A percentile compares a stretch with the other conserved stretches of the same genome.
Conservation (phyloP, 1,284 basidiomycete species). For the Marasmius fiardii region DNA sequence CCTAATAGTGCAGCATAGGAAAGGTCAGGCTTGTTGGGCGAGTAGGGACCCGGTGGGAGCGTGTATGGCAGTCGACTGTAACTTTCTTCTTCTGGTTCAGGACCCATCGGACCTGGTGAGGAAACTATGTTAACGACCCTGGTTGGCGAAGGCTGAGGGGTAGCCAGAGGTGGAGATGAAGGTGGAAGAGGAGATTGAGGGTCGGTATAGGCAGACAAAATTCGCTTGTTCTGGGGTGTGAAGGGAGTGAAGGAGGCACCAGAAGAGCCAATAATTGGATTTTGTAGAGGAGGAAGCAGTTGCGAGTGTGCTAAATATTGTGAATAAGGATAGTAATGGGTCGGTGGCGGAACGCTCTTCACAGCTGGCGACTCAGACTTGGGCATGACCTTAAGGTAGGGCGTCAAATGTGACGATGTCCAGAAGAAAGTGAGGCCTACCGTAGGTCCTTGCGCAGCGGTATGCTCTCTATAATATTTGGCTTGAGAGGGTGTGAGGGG, state of each 20-base stretch:
- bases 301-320: conserved; percentile 8
- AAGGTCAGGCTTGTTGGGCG: conserved; percentile 70
- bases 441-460: conserved; percentile 36
- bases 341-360: conserved; percentile 21
- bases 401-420: conserved; percentile 12
- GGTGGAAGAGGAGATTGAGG: conserved; percentile 38
- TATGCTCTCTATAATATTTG: conserved; percentile 60
- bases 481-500: conserved; percentile 52
- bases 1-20: conserved; percentile 97
- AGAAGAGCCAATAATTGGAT: conserved; percentile 3
- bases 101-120: conserved; percentile 72
- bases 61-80: conserved; percentile 66
- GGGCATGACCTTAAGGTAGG: conserved; percentile 20
- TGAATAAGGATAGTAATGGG: conserved; percentile 11
- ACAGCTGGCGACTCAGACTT: conserved; percentile 38
- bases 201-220: conserved; percentile 20
- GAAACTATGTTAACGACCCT: conserved; percentile 67
- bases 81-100: conserved; percentile 55
- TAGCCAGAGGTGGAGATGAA: conserved; percentile 47
- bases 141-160: conserved; percentile 57
- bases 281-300: conserved; percentile 7
- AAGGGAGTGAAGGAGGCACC: conserved; percentile 23
- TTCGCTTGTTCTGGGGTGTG: conserved; percentile 39
- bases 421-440: conserved; percentile 16
- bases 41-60: conserved; percentile 82